These are phyloP conservation scores for Hsuehochloa calcarea DNA, from an alignment of 176 grass and related monocot genomes.

Conservation along the genomic window DNA sequence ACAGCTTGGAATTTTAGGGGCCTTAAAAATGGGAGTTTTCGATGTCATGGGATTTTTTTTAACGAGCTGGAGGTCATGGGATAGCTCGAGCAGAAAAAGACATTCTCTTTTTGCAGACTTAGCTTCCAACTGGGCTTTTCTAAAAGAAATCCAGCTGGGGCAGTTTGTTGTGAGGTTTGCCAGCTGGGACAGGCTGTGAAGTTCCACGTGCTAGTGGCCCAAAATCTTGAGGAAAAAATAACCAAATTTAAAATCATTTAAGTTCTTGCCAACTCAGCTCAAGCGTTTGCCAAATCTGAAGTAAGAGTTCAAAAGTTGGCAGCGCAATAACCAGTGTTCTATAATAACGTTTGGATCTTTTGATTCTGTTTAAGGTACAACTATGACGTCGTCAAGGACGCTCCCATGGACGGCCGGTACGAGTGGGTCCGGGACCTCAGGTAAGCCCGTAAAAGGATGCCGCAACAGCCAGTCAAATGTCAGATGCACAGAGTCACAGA, in stretches of 20 bases:
- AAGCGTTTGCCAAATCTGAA: background rate
- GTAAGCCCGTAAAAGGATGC: constrained; percentile 19
- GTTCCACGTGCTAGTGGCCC: background rate
- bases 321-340: background rate
- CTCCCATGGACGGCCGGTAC: constrained; percentile 52
- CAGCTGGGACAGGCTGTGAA: constrained; percentile 7
- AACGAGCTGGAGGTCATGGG: background rate
- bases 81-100: background rate
- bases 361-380: constrained; percentile 48
- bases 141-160: background rate
- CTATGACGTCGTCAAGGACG: constrained; percentile 52
- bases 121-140: background rate
- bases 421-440: constrained; percentile 38
- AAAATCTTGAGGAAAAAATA: background rate
- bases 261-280: background rate
- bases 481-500: constrained; percentile 24
- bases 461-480: constrained; percentile 34
- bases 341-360: constrained; percentile 34
- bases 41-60: background rate
- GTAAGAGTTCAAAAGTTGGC: background rate
- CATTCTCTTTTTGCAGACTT: background rate
- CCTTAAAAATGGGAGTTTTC: background rate
- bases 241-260: background rate
- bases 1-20: background rate
- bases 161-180: background rate